phyloP scores from a whole-genome alignment of 2,329 filamentous ascomycete genomes.

The Paracamarosporium sp. region DNA sequence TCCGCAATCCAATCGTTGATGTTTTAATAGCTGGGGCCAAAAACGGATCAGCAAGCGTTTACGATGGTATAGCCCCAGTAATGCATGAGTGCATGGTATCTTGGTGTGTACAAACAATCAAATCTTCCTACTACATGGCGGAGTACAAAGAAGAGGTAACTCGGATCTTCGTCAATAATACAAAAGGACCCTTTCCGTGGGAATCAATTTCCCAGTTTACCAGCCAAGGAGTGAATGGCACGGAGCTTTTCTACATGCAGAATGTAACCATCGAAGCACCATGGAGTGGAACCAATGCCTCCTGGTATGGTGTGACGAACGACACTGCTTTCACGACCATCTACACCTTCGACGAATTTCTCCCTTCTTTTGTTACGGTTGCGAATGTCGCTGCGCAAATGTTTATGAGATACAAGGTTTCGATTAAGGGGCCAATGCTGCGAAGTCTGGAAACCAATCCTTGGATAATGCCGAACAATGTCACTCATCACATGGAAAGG shows the following conservation, averaged over 20 bases:
- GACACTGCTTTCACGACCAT: conserved; percentile 7
- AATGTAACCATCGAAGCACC: conserved; percentile 17
- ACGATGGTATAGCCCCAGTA: conserved; percentile 11
- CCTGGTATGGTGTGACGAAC: conserved; percentile 16
- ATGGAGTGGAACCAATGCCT: not conserved
- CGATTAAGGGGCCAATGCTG: too few species aligned
- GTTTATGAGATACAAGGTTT: too few species aligned
- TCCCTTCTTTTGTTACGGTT: conserved; percentile 25
- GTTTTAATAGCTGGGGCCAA: conserved; percentile 10
- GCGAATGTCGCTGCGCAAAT: too few species aligned
- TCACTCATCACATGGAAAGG: conserved; percentile 25
- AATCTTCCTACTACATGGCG: conserved; percentile 25
- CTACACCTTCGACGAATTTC: conserved; percentile 22
- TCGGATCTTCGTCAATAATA: not conserved
- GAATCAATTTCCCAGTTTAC: not conserved
- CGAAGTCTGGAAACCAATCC: conserved; percentile 14
- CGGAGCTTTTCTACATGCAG: conserved; percentile 5
- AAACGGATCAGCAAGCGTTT: conserved; percentile 10
- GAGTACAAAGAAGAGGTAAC: conserved; percentile 27
- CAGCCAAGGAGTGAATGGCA: not conserved
- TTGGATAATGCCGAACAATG: conserved; percentile 22
- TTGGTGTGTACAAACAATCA: conserved; percentile 37
- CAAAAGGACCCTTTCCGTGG: conserved; percentile 22
- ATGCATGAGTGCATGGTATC: conserved; percentile 29
- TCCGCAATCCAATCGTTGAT: conserved; percentile 14